Conservation (phyloP, 192 early-diverging fungal genomes). For the Dissophora ornata region DNA sequence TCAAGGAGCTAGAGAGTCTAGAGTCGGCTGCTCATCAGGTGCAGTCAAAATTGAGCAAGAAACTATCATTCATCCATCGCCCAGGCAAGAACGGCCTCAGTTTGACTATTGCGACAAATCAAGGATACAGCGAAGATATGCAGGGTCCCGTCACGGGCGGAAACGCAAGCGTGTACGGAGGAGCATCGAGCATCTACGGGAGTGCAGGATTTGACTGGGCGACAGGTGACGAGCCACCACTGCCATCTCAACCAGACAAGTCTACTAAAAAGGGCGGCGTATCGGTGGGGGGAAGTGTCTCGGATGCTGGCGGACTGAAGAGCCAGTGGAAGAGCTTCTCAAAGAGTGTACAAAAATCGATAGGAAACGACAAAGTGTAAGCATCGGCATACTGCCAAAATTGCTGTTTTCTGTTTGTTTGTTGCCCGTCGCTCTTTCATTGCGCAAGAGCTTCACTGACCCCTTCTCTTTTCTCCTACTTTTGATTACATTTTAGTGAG, state of each 20-base stretch:
- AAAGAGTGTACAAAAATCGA: conserved; percentile 57
- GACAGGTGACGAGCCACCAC: conserved; percentile 19
- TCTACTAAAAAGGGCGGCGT: conserved; percentile 33
- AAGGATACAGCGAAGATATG: conserved; percentile 28
- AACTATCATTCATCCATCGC: conserved; percentile 44
- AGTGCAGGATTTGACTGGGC: conserved; percentile 13
- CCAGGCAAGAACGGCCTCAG: conserved; percentile 41
- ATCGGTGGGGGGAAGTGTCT: conserved; percentile 18
- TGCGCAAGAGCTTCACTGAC: no score
- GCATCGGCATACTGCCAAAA: no score
- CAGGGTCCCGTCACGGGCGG: conserved; percentile 42
- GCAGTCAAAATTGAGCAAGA: conserved; percentile 44
- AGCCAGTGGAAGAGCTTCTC: conserved; percentile 56
- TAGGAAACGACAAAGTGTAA: conserved; percentile 54
- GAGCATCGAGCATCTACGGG: conserved; percentile 20
- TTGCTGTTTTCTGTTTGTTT: no score
- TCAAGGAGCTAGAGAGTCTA: conserved; percentile 36
- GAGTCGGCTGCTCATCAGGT: conserved; percentile 28
- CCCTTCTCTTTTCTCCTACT: conserved; percentile 6
- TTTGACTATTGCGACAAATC: conserved; percentile 36
- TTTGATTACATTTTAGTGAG: conserved; percentile 24
- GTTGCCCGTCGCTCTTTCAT: no score
- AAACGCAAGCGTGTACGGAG: conserved; percentile 23
- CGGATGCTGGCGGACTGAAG: conserved; percentile 44
- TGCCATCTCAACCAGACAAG: conserved; percentile 32